These are phyloP conservation scores for Peronospora destructor DNA, from an alignment of 352 stramenopile genomes.

Conservation along the genomic window DNA sequence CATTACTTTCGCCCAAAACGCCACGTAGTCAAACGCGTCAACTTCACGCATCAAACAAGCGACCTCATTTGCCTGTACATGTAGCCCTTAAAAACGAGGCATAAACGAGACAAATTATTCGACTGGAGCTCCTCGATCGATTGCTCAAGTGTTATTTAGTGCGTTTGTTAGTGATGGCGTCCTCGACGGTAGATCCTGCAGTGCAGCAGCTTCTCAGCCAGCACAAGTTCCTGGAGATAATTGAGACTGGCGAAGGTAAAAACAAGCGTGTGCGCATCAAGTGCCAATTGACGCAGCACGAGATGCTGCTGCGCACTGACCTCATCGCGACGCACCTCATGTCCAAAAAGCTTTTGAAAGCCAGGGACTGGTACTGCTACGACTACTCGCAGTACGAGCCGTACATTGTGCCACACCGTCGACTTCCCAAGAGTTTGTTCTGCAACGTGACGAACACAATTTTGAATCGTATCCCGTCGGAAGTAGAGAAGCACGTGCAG, in stretches of 20 bases:
- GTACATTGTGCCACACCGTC: slow-evolving; percentile 85
- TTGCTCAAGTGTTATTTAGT: background rate
- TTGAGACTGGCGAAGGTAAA: slow-evolving; percentile 41
- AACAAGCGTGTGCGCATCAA: slow-evolving; percentile 49
- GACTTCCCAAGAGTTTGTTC: slow-evolving; percentile 74
- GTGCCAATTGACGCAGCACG: slow-evolving; percentile 71
- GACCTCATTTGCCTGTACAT: no score
- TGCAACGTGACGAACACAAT: slow-evolving; percentile 83
- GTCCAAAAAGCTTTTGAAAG: slow-evolving; percentile 79
- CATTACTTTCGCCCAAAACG: no score
- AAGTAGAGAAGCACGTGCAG: slow-evolving; percentile 87
- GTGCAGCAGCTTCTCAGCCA: slow-evolving; percentile 40
- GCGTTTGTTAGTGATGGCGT: background rate
- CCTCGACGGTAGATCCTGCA: slow-evolving; percentile 22
- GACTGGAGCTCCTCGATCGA: slow-evolving; percentile 23
- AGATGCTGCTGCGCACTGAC: slow-evolving; percentile 60
- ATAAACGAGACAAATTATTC: slow-evolving; percentile 3
- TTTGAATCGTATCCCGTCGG: slow-evolving; percentile 83
- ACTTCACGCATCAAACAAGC: no score
- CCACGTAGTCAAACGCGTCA: no score
- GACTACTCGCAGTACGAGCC: slow-evolving; percentile 89
- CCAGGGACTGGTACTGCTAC: slow-evolving; percentile 83
- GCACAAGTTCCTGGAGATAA: slow-evolving; percentile 49
- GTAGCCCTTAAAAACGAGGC: background rate
- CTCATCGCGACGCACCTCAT: slow-evolving; percentile 57